phyloP scores from a whole-genome alignment of 345 rosid species.

The Eucalyptus sp. region DNA sequence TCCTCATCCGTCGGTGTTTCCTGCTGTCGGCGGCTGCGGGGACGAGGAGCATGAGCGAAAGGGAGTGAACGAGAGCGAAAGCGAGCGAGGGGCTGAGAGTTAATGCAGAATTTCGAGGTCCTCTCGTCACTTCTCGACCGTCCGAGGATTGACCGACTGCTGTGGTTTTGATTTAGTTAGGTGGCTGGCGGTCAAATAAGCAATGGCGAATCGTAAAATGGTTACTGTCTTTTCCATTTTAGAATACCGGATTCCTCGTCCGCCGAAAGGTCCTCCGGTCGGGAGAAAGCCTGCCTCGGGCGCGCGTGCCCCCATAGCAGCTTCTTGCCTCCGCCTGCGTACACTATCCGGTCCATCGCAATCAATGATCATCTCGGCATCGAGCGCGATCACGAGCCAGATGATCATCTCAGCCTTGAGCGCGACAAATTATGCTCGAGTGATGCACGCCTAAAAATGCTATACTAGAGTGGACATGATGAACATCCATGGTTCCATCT shows the following conservation, averaged over 20 bases:
- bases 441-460: background rate
- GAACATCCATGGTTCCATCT: background rate
- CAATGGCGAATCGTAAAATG: too few species aligned
- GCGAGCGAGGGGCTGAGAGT: background rate
- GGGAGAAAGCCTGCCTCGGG: background rate
- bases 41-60: background rate
- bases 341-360: too few species aligned
- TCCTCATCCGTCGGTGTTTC: background rate
- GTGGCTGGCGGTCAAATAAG: background rate
- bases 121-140: background rate
- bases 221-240: background rate
- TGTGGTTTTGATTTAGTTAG: background rate
- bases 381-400: background rate
- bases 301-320: too few species aligned
- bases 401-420: too few species aligned
- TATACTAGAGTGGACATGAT: background rate
- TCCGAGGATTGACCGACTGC: background rate
- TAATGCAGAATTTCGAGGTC: background rate
- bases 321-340: background rate
- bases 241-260: background rate
- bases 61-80: background rate
- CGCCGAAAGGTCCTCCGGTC: background rate
- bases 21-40: background rate
- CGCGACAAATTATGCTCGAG: background rate
- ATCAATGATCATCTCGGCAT: accelerated